Conservation (phyloP, 768 basidiomycete species). For the Trametes punicea region DNA sequence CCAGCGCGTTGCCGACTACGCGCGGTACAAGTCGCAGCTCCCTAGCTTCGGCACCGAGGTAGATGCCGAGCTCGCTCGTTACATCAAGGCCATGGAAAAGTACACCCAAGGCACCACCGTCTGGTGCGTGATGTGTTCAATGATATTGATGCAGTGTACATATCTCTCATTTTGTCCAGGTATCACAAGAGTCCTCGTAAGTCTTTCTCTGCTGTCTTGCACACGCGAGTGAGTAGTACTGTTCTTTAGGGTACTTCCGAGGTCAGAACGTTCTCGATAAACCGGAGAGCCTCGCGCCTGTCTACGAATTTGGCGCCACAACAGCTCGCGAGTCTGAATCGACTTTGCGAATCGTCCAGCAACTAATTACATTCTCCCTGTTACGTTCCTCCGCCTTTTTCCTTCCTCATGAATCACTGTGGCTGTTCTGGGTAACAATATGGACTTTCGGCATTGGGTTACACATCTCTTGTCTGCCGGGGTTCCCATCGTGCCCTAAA, state of each 20-base stretch:
- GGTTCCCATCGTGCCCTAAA: too few relatives aligned
- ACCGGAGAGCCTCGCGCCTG: conserved; percentile 11
- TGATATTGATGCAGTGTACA: too few relatives aligned
- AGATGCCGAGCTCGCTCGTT: conserved; percentile 34
- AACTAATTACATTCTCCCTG: too few relatives aligned
- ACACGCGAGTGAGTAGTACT: background rate
- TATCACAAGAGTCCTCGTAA: conserved; percentile 39
- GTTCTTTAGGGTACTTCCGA: conserved; percentile 16
- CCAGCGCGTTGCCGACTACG: conserved; percentile 34
- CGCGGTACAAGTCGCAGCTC: conserved; percentile 30
- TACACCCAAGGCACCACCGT: conserved; percentile 38
- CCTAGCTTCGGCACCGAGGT: conserved; percentile 36
- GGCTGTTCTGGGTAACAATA: too few relatives aligned
- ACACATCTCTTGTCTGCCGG: too few relatives aligned
- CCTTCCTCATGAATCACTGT: too few relatives aligned
- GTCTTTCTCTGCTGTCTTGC: background rate
- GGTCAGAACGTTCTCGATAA: conserved; percentile 15
- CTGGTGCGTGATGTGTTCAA: conserved; percentile 22
- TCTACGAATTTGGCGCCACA: conserved; percentile 1
- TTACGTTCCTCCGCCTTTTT: too few relatives aligned
- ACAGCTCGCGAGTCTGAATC: too few relatives aligned
- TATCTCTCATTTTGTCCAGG: too few relatives aligned
- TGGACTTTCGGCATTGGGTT: too few relatives aligned
- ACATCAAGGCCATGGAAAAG: conserved; percentile 35
- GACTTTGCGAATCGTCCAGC: too few relatives aligned